Base-by-base conservation (phyloP, 2,329 filamentous ascomycete genomes). In the Thielaviopsis ethacetica region DNA sequence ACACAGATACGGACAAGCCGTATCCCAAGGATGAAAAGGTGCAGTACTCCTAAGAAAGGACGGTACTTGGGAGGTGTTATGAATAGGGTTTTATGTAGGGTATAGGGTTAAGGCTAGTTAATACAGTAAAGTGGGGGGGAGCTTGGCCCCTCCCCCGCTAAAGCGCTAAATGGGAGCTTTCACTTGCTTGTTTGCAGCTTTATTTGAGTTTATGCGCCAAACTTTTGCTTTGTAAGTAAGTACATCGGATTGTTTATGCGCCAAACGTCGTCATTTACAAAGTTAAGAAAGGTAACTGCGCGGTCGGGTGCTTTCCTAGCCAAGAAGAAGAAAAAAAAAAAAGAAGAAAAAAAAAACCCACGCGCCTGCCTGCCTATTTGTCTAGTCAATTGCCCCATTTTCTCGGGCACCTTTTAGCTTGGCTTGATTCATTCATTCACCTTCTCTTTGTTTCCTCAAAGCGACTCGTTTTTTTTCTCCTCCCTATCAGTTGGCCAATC, bases 21-120 rank as follows among this genome's bases (percentile, higher is more conserved):
- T 57, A 57, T 38, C 10, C 44, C n/a, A 51, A 34, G 19, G 55
- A 57, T n/a, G 44, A 57, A 15, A 57, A 57, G 19, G 27, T 41
- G 5, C 5, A 5, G n/a, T 52, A 57, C 38, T 50, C 47, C 4
- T 57, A 34, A 15, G 41, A 10, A 5, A 57, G 47, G 1, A n/a
- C 12, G 30, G 5, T 44, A 26, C 24, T 26, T 3, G n/a, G n/a
- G n/a, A n/a, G n/a, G n/a, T n/a, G 24, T 26, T 26, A 44, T 17
- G 38, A 51, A 5, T 13, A 51, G 49, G 49, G 49, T 51, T 51
- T 2, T 51, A 34, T 2, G 10, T 34, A 44, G 38, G 5, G 17
- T 44, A 44, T 44, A 44, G 2, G 38, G 10, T 17, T 44, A 44
- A 10, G 38, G 38, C n/a, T 44, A 44, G 13, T 17, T 44, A 44